Evolutionary conservation across 1,284 basidiomycete species (phyloP).

Genomic region (Sporisorium graminicola): DNA sequence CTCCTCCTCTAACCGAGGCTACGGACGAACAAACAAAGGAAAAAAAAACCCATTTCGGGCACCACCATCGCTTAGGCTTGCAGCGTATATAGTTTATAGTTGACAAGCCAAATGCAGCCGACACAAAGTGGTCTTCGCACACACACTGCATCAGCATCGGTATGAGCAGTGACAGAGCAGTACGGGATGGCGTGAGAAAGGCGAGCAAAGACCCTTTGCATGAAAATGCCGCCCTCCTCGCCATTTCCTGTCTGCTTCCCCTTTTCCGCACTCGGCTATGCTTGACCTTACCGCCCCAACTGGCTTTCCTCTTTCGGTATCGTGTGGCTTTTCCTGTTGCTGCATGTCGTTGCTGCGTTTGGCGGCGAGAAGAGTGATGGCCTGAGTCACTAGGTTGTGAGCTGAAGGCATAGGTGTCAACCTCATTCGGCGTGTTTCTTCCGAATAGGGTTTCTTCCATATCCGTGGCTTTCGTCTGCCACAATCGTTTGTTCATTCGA

Average conservation of each 20-base stretch:
- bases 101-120: not conserved
- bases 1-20: conserved; percentile 17
- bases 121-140: not conserved
- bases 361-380: not conserved
- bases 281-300: not conserved
- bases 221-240: not conserved
- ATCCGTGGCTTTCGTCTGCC: not conserved
- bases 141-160: too few species aligned
- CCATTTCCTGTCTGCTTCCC: not conserved
- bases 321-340: not conserved
- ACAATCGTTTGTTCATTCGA: not conserved
- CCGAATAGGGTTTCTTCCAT: not conserved
- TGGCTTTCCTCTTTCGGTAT: not conserved
- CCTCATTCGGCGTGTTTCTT: not conserved
- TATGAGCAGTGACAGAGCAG: too few species aligned
- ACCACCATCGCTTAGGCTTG: conserved; percentile 6
- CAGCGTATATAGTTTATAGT: too few species aligned
- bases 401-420: not conserved
- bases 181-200: not conserved
- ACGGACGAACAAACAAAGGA: conserved; percentile 12
- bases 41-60: conserved; percentile 1
- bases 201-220: not conserved
- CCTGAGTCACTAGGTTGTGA: not conserved
- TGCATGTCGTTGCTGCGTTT: not conserved
- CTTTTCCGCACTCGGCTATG: not conserved